phyloP scores from a whole-genome alignment of 345 rosid genomes.

The Bruguiera gymnorhiza region DNA sequence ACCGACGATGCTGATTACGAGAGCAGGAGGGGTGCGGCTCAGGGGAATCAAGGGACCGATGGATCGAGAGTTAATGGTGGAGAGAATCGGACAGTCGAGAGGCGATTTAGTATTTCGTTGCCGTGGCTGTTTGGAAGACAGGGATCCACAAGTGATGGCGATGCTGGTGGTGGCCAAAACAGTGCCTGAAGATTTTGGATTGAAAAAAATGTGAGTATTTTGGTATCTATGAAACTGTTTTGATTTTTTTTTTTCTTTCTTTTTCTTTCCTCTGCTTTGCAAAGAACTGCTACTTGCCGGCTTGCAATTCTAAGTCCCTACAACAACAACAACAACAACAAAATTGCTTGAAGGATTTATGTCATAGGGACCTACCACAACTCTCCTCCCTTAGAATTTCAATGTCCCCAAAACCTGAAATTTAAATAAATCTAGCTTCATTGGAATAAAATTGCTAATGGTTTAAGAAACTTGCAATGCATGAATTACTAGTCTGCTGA shows the following conservation, averaged over 20 bases:
- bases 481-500: too few species aligned
- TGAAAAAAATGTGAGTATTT: conserved; percentile 15
- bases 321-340: too few species aligned
- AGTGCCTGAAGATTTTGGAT: conserved; percentile 12
- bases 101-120: conserved; percentile 38
- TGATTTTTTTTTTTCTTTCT: not conserved
- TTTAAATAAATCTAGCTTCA: too few species aligned
- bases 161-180: conserved; percentile 24
- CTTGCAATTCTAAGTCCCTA: too few species aligned
- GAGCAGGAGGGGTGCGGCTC: conserved; percentile 15
- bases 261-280: not conserved
- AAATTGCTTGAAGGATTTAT: too few species aligned
- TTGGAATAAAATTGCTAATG: too few species aligned
- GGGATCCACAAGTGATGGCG: conserved; percentile 24
- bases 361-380: too few species aligned
- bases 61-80: conserved; percentile 18
- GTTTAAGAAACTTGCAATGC: too few species aligned
- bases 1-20: conserved; percentile 46
- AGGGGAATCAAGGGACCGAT: conserved; percentile 15
- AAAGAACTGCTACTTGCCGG: not conserved
- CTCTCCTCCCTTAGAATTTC: too few species aligned
- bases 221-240: too few species aligned
- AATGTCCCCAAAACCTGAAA: too few species aligned
- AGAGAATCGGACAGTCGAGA: conserved; percentile 22
- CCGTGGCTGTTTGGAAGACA: conserved; percentile 37